These are phyloP conservation scores for Colletotrichum neosansevieriae DNA, from an alignment of 2,329 filamentous ascomycete species.

Conservation along the genomic window DNA sequence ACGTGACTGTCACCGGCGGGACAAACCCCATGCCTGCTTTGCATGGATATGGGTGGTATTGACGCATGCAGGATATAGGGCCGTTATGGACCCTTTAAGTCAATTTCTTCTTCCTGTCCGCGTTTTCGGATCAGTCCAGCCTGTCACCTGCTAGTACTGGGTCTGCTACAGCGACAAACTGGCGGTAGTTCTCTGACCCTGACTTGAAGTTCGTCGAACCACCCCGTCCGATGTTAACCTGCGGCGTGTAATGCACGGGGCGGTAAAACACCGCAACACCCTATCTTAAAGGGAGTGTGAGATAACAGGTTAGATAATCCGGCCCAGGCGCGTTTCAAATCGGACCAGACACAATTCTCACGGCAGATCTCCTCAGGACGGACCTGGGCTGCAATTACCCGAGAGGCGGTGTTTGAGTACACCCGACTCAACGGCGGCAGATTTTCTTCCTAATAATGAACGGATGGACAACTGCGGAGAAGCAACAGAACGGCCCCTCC, in stretches of 20 bases:
- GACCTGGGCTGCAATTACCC: conserved; percentile 20
- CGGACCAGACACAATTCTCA: conserved; percentile 34
- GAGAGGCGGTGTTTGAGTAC: conserved; percentile 16
- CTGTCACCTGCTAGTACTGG: background rate
- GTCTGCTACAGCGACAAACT: background rate
- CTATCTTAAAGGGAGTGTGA: background rate
- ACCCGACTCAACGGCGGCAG: background rate
- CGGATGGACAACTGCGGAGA: background rate
- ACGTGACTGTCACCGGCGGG: conserved; percentile 1
- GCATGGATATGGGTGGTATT: conserved; percentile 28
- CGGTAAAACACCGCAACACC: conserved; percentile 7
- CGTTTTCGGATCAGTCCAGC: conserved; percentile 16
- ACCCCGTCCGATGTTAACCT: conserved; percentile 10
- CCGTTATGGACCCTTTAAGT: conserved; percentile 30
- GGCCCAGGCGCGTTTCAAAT: conserved; percentile 20
- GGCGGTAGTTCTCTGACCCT: conserved; percentile 7
- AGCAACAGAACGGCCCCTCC: conserved; percentile 25
- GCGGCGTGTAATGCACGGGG: conserved; percentile 10
- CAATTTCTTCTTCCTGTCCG: conserved; percentile 11
- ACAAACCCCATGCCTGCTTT: conserved; percentile 12
- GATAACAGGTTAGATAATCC: background rate
- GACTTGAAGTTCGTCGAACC: background rate
- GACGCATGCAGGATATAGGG: conserved; percentile 29
- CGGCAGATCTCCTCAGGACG: conserved; percentile 17
- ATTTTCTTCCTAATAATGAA: background rate